Evolutionary conservation across 164 flowering plant genomes (phyloP).

Genomic region (Magnolia officinalis): DNA sequence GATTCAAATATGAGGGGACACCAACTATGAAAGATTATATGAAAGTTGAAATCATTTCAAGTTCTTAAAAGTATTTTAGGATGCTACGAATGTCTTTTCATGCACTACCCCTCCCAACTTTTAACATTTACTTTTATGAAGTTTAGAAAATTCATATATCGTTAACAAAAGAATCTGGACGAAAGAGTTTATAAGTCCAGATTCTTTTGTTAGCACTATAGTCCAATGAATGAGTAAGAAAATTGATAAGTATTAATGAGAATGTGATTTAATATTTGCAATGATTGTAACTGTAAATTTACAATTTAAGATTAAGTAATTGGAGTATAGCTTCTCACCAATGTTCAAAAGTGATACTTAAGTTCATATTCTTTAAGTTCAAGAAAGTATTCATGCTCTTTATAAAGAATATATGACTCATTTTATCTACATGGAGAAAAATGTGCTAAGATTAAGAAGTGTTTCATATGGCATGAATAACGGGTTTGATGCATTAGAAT

Average conservation of each 20-base stretch:
- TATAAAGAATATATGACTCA: no score
- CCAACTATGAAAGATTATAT: background rate
- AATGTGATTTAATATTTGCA: no score
- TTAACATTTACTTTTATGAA: background rate
- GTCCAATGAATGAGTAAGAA: background rate
- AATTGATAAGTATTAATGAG: no score
- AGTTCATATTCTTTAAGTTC: background rate
- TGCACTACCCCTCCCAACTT: background rate
- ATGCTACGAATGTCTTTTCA: background rate
- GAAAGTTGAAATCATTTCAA: background rate
- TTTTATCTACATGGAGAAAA: no score
- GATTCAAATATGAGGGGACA: background rate
- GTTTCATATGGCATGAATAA: background rate
- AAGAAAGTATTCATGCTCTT: no score
- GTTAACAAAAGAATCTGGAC: background rate
- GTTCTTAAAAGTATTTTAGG: background rate
- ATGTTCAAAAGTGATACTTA: background rate
- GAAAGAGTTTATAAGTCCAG: background rate
- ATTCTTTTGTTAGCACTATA: background rate
- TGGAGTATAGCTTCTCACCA: no score
- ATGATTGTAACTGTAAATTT: no score
- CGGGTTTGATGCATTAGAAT: background rate
- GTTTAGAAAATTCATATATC: background rate
- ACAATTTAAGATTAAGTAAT: no score
- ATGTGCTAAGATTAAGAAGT: no score